phyloP scores from a whole-genome alignment of 2,329 filamentous ascomycete species.

The Alternaria sp. region DNA sequence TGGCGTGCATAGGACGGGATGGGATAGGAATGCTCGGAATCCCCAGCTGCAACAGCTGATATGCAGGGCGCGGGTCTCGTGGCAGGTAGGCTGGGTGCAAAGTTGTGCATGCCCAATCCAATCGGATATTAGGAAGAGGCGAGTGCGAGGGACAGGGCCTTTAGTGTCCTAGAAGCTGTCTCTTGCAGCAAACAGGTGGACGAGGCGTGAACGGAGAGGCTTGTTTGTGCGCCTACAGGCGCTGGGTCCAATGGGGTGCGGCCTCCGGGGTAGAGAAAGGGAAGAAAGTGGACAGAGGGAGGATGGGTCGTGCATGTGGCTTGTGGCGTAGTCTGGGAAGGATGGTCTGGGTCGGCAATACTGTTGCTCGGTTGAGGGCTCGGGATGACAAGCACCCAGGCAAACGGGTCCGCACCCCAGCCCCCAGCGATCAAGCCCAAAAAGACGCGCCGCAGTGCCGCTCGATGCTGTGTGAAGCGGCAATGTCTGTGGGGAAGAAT shows the following conservation, averaged over 20 bases:
- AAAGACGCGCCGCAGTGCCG: neutral
- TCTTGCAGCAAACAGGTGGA: slow-evolving; percentile 10
- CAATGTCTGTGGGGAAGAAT: neutral
- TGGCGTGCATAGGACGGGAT: slow-evolving; percentile 18
- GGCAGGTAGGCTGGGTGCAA: slow-evolving; percentile 7
- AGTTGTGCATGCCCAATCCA: slow-evolving; percentile 6
- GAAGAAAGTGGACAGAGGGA: neutral
- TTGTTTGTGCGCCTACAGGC: slow-evolving; percentile 8
- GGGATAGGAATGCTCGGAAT: neutral
- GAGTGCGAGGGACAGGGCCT: slow-evolving; percentile 9
- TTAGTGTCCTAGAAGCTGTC: neutral
- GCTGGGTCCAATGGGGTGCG: slow-evolving; percentile 18
- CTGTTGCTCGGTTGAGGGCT: slow-evolving; percentile 6
- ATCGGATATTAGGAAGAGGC: slow-evolving; percentile 6
- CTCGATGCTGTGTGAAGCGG: slow-evolving; percentile 16
- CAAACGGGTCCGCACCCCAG: slow-evolving; percentile 1
- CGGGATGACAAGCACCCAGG: slow-evolving; percentile 1
- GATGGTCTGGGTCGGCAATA: slow-evolving; percentile 21
- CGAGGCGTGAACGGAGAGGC: neutral
- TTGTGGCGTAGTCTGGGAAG: slow-evolving; percentile 10
- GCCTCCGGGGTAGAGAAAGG: neutral
- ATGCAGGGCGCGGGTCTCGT: slow-evolving; percentile 19
- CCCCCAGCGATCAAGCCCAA: neutral
- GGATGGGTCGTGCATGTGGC: slow-evolving; percentile 14
- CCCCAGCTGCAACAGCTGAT: slow-evolving; percentile 9